Percentiles rank a stretch among this genome's conserved stretches.
These are phyloP conservation scores for Nakazawaea holstii DNA, from an alignment of 805 yeast genomes.

Conservation along the genomic window DNA sequence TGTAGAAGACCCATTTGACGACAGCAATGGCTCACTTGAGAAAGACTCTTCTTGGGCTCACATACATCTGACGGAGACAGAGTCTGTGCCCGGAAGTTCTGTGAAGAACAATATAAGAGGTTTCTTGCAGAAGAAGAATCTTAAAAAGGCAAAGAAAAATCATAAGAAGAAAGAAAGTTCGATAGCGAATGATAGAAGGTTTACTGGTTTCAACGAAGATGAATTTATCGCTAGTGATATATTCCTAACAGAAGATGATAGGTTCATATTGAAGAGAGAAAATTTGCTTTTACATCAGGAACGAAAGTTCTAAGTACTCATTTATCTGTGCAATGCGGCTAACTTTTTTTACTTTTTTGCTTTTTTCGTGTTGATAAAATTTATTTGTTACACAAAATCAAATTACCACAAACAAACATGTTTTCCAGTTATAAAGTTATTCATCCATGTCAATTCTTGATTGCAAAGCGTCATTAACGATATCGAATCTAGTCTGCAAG, in stretches of 20 bases:
- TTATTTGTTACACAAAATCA: background rate
- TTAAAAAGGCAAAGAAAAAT: background rate
- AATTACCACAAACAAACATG: background rate
- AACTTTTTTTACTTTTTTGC: background rate
- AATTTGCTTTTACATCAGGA: background rate
- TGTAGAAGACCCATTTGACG: background rate
- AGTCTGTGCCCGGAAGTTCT: background rate
- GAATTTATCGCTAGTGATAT: slow-evolving; percentile 11
- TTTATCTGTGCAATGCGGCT: background rate
- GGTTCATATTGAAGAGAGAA: slow-evolving; percentile 10
- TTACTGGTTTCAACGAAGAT: background rate
- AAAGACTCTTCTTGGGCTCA: too few species aligned
- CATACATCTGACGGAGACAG: too few species aligned
- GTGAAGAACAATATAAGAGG: background rate
- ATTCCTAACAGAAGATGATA: slow-evolving; percentile 14
- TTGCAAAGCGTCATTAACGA: background rate
- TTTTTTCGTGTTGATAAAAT: background rate
- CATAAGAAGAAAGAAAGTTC: background rate
- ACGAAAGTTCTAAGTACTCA: background rate
- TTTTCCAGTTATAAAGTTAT: background rate
- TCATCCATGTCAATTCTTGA: too few species aligned
- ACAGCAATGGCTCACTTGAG: too few species aligned
- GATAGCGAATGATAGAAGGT: background rate
- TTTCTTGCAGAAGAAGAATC: background rate
- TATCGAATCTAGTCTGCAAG: too few species aligned